Base-by-base conservation (phyloP, 2,329 filamentous ascomycete genomes). In the Colletotrichum agaves region DNA sequence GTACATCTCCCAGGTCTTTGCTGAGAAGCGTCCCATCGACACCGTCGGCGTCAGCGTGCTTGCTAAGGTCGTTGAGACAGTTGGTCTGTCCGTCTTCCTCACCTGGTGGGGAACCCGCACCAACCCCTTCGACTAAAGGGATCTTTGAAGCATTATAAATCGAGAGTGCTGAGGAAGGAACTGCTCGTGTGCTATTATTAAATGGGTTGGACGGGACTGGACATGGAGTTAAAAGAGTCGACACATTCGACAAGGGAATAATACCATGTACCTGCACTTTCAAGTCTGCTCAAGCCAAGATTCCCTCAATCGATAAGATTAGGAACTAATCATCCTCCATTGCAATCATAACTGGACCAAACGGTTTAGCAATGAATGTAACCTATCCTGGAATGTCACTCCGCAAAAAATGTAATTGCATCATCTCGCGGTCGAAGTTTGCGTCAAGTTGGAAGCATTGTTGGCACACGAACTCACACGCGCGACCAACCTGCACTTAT, bases 101-200 rank as follows among this genome's bases (percentile, higher is more conserved):
- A 97, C 93, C 78, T 98, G 93, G 92, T 98, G 95, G 95, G 95
- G 95, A 76, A 98, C 95, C 76, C 91, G 92, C 78, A 96, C 93
- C 83, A 95, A 94, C 85, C 93, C 93, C 69, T 97, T 97, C 81
- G 89, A 94, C 77, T 94, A 91, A 86, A 76, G 63, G 71, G 69
- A 44, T 27, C 46, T 6, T 53, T 41, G 47, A 61, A 55, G 61
- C 58, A 15, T 53, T 43, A 59, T 44, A 33, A 70, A 44, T 53
- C 21, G 44, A 60, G 55, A 46, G 11, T 13, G 21, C 6, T 27
- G 19, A 35, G 21, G 17, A 47, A 6, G 43, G 31, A 21, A 37
- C 23, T 31, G 21, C 44, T 44, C n/a, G 19, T 71, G 67, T 71
- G 63, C 50, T 71, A 59, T 53, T 71, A 70, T 23, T 46, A 8